Conservation (phyloP, 108 stramenopile genomes). For the Aurantiochytrium sp. region DNA sequence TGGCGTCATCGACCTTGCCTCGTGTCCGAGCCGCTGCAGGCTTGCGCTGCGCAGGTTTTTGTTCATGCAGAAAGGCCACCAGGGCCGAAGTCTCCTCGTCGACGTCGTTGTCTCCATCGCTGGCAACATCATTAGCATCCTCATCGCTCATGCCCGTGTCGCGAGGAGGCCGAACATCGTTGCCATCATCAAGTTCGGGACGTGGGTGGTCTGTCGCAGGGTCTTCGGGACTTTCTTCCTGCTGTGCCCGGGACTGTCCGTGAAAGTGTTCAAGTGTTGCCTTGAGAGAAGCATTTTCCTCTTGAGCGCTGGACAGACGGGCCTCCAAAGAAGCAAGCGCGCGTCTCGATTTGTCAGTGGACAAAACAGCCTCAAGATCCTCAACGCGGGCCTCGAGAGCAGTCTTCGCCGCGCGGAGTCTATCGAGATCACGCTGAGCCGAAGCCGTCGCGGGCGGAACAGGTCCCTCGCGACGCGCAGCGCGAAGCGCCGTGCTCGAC, state of each 20-base stretch:
- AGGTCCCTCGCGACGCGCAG: background rate
- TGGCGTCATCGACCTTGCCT: no score
- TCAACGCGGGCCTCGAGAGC: slow-evolving; percentile 14
- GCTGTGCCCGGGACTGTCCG: no score
- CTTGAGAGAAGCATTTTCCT: background rate
- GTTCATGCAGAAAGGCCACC: background rate
- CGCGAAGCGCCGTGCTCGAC: background rate
- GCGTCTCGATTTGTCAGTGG: background rate
- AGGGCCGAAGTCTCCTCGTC: background rate
- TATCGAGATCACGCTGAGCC: background rate
- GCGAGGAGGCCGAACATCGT: no score
- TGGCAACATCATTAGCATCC: no score
- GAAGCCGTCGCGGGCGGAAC: background rate
- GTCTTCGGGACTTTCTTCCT: no score
- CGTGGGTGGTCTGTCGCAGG: no score
- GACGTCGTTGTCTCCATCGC: background rate
- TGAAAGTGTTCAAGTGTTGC: no score
- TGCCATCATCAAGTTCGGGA: no score
- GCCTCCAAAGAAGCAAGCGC: background rate
- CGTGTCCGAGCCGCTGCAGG: no score
- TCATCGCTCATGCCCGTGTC: no score
- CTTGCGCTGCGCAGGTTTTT: background rate
- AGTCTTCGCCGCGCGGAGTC: background rate
- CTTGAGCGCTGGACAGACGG: background rate
- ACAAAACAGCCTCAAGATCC: background rate